A percentile compares a stretch with the other conserved stretches of the same genome.
Evolutionary conservation across 805 yeast genomes (phyloP).

Genomic region (Komagataella mondaviorum): DNA sequence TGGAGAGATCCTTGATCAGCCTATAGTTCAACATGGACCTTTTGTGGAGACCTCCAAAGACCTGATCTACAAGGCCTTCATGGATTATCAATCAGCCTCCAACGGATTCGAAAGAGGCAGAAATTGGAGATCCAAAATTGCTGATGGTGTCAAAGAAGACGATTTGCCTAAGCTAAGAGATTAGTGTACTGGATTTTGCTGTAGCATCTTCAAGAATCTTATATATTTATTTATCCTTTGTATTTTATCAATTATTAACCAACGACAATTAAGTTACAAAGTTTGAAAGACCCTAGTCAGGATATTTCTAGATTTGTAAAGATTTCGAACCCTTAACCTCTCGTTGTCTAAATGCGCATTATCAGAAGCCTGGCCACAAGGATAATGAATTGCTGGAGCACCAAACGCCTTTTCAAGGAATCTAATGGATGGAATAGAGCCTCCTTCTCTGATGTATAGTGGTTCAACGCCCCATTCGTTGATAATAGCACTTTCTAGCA

Average conservation of each 20-base stretch:
- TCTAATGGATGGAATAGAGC: conserved; percentile 85
- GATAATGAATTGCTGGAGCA: conserved; percentile 91
- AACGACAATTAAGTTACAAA: not conserved
- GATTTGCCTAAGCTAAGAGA: not conserved
- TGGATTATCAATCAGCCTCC: conserved; percentile 53
- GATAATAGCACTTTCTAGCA: conserved; percentile 46
- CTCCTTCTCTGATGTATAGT: conserved; percentile 86
- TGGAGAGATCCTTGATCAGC: conserved; percentile 63
- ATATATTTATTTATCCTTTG: not conserved
- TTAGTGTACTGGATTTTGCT: not conserved
- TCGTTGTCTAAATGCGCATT: conserved; percentile 90
- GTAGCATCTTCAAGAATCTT: not conserved
- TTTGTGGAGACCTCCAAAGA: conserved; percentile 67
- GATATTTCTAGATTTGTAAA: conserved; percentile 61
- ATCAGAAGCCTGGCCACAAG: conserved; percentile 92
- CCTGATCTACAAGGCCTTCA: conserved; percentile 53
- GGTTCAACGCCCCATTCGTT: conserved; percentile 76
- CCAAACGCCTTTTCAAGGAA: conserved; percentile 67
- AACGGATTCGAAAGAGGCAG: conserved; percentile 62
- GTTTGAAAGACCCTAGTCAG: conserved; percentile 33
- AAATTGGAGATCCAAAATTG: conserved; percentile 38
- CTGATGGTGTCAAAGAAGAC: conserved; percentile 14
- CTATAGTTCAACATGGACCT: conserved; percentile 80
- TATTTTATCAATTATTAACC: not conserved
- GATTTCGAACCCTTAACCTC: conserved; percentile 63